phyloP scores from a whole-genome alignment of 805 yeast species.

The Wickerhamiella bombiphila region DNA sequence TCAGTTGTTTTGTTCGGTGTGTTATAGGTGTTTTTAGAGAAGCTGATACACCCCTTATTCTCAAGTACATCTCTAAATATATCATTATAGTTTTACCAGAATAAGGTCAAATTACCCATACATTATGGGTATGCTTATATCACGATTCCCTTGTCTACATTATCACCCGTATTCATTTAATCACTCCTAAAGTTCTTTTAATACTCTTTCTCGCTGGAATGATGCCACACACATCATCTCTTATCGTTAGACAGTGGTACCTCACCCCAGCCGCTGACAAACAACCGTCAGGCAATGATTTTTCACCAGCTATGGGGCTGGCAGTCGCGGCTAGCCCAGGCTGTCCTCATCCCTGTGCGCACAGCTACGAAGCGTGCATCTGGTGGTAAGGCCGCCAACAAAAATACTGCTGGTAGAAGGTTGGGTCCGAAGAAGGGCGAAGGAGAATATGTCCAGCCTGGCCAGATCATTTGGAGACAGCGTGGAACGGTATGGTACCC shows the following conservation, averaged over 20 bases:
- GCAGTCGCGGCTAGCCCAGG: conserved; percentile 12
- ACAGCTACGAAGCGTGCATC: conserved; percentile 88
- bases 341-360: conserved; percentile 35
- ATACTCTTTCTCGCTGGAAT: background rate
- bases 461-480: conserved; percentile 83
- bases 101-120: no score
- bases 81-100: no score
- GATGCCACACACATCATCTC: no score
- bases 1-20: no score
- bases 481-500: conserved; percentile 92
- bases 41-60: no score
- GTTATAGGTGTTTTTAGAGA: no score
- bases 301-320: conserved; percentile 3
- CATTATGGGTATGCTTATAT: no score
- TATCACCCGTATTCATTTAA: background rate
- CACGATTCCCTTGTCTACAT: no score
- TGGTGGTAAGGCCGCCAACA: conserved; percentile 87
- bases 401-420: conserved; percentile 89
- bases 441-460: conserved; percentile 59
- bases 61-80: no score
- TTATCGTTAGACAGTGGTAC: no score
- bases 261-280: no score
- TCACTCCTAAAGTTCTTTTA: background rate
- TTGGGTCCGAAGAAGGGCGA: conserved; percentile 83
- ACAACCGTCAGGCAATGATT: background rate